These are phyloP conservation scores for Cercospora berteroae DNA, from an alignment of 2,329 filamentous ascomycete species.

Conservation along the genomic window DNA sequence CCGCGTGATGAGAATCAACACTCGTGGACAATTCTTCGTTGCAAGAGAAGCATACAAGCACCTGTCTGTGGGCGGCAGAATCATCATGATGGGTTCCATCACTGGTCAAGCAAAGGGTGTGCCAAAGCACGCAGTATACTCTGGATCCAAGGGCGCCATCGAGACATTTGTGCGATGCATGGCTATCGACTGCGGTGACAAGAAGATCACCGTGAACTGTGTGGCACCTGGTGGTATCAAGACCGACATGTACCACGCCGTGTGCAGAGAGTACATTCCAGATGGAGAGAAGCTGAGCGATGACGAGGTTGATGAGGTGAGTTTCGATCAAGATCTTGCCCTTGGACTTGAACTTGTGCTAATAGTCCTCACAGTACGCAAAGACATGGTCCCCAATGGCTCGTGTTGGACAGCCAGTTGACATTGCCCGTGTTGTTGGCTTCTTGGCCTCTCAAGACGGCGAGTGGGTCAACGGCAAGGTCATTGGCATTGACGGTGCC, in stretches of 20 bases:
- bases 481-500: conserved; percentile 49
- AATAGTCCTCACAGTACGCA: conserved; percentile 50
- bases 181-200: conserved; percentile 55
- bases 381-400: conserved; percentile 63
- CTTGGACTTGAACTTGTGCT: conserved; percentile 8
- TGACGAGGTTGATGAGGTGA: conserved; percentile 57
- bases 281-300: conserved; percentile 55
- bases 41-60: conserved; percentile 57
- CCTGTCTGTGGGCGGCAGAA: conserved; percentile 51
- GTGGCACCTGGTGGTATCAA: conserved; percentile 58
- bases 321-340: background rate
- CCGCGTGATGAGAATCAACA: conserved; percentile 61
- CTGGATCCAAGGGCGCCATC: conserved; percentile 54
- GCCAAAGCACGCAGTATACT: conserved; percentile 55
- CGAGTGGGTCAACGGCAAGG: conserved; percentile 57
- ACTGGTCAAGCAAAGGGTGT: conserved; percentile 58
- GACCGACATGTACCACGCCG: conserved; percentile 61
- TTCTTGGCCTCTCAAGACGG: conserved; percentile 58
- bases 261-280: conserved; percentile 64
- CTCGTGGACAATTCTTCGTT: conserved; percentile 63
- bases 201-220: conserved; percentile 60
- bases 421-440: conserved; percentile 65
- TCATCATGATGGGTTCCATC: conserved; percentile 57
- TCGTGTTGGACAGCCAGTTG: conserved; percentile 65
- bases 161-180: conserved; percentile 56